Base-by-base conservation (phyloP, 1,284 basidiomycete genomes). In the Meripilus lineatus region DNA sequence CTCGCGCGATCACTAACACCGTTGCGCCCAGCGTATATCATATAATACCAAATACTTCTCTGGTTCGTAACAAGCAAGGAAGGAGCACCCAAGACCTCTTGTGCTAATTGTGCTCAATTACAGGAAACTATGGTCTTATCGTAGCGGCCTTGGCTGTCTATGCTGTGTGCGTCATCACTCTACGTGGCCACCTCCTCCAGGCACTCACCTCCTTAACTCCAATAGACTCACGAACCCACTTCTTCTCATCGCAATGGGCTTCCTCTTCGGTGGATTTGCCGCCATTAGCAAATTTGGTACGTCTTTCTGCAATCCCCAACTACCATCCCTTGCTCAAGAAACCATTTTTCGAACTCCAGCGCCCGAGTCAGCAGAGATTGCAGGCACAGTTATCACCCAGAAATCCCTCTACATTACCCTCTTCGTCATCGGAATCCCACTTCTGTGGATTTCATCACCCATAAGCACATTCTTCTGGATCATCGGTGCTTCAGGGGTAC, bases 1-100 rank as follows among this genome's bases (percentile, higher is more conserved):
- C 37, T 15, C 28, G 40, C 21, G 14, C 22, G 32, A 36, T 45
- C 25, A 22, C 38, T 48, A 41, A 49, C 38, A 14, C 24, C 35
- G 20, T 32, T 32, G 30, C 42, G 42, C 51, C 35, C 58, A 90
- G 89, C 80, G 93, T 49, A 88, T 95, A 77, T 90, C 91, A 32
- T 93, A 95, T 73, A 97, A 96, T 72, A 93, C 93, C 34, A 84
- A 89, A 45, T 93, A 93, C 68, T 93, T 92, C 67, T 92, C 89
- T 47, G 88, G 82, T 81, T 42, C 34, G 17, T 28, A 37, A 30
- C 8, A 30, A n/a, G 28, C n/a, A n/a, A 8, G n/a, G 28, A n/a
- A 30, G 28, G 8, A n/a, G 8, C 8, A 10, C 28, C n/a, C 28
- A 30, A 30, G n/a, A n/a, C n/a, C 28, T 30, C 28, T 30, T 30